Conservation (phyloP, 371 early-diverging fungal genomes). For the Synchytrium microbalum region DNA sequence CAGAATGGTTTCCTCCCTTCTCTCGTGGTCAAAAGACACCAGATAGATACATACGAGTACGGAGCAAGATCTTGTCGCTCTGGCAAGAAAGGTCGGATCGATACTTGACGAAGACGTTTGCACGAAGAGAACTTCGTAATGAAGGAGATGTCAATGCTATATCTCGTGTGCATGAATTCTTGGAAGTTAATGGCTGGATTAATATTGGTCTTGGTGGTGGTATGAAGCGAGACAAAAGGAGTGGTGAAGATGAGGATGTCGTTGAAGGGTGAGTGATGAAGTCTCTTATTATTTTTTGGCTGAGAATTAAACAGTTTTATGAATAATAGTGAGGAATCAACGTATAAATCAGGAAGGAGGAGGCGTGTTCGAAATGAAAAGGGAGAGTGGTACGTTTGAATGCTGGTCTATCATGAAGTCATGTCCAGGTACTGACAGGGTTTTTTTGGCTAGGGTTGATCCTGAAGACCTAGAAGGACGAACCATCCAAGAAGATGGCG, state of each 20-base stretch:
- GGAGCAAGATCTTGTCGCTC: conserved; percentile 70
- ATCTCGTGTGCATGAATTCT: conserved; percentile 73
- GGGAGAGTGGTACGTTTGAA: conserved; percentile 54
- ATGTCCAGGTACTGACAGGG: background rate
- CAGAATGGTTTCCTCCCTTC: conserved; percentile 13
- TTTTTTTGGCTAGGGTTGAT: conserved; percentile 47
- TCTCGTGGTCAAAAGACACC: conserved; percentile 60
- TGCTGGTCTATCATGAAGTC: background rate
- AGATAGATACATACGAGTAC: conserved; percentile 71
- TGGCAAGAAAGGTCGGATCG: conserved; percentile 59
- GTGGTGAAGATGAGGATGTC: conserved; percentile 20
- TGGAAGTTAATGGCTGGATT: conserved; percentile 73
- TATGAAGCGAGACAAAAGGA: background rate
- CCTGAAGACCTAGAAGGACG: conserved; percentile 54
- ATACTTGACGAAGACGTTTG: conserved; percentile 69
- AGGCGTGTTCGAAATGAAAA: conserved; percentile 53
- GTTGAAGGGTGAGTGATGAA: conserved; percentile 17
- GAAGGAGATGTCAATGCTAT: conserved; percentile 91
- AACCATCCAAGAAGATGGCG: conserved; percentile 51
- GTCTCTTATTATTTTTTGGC: conserved; percentile 14
- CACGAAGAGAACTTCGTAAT: conserved; percentile 54
- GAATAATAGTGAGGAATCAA: background rate
- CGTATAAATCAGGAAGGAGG: conserved; percentile 21
- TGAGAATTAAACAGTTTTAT: conserved; percentile 13
- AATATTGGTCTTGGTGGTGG: conserved; percentile 34